phyloP scores from a whole-genome alignment of 2,329 filamentous ascomycete genomes.

The Metarhizium sp. region DNA sequence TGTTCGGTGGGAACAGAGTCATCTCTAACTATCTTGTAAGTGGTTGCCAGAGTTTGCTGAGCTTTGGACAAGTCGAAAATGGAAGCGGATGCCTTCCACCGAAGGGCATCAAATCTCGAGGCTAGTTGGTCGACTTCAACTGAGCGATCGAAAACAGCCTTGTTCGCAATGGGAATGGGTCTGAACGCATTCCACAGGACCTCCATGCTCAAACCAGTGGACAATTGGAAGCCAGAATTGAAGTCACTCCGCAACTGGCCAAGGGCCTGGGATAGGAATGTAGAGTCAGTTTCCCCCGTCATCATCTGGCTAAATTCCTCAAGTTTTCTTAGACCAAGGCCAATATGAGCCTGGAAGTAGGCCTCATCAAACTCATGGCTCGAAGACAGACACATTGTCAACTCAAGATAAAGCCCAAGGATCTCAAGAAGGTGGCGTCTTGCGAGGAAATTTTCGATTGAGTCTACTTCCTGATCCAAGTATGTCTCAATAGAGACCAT shows the following conservation, averaged over 20 bases:
- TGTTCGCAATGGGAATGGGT: conserved; percentile 46
- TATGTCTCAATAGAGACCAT: conserved; percentile 34
- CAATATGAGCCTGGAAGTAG: conserved; percentile 53
- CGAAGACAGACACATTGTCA: conserved; percentile 40
- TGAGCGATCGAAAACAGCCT: conserved; percentile 34
- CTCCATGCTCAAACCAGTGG: conserved; percentile 73
- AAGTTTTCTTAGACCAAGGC: conserved; percentile 37
- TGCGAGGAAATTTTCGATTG: conserved; percentile 5
- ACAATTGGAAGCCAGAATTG: conserved; percentile 59
- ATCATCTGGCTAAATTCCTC: conserved; percentile 19
- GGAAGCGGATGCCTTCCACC: conserved; percentile 46
- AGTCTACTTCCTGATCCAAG: conserved; percentile 23
- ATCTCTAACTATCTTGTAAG: conserved; percentile 43
- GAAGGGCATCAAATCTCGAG: conserved; percentile 48
- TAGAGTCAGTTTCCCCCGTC: conserved; percentile 16
- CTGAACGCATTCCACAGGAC: conserved; percentile 64
- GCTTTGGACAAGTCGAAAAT: conserved; percentile 43
- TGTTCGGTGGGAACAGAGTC: conserved; percentile 30
- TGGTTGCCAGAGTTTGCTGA: conserved; percentile 43
- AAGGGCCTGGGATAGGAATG: conserved; percentile 31
- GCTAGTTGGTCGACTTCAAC: conserved; percentile 46
- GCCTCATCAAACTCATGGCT: conserved; percentile 47
- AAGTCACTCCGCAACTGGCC: conserved; percentile 47
- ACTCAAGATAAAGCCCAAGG: conserved; percentile 44
- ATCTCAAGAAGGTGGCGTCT: conserved; percentile 20